These are phyloP conservation scores for Eimeria sp. DNA, from an alignment of 169 alveolate species.

Conservation along the genomic window DNA sequence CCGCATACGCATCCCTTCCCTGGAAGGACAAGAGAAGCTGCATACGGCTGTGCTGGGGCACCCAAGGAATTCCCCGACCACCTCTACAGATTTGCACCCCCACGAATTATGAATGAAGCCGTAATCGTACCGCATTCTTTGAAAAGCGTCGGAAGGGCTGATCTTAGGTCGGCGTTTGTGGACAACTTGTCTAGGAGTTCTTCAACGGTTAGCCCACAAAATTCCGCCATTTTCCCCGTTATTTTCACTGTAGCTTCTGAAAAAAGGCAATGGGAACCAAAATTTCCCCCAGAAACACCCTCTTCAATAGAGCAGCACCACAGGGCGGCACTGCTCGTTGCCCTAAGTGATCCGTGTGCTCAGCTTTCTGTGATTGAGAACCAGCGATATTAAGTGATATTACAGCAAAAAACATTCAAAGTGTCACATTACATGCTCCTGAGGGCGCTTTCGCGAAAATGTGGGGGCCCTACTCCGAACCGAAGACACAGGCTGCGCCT, in stretches of 20 bases:
- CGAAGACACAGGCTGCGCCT: neutral
- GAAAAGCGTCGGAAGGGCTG: slow-evolving; percentile 40
- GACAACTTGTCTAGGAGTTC: slow-evolving; percentile 27
- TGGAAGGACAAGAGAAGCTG: neutral
- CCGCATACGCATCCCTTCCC: neutral
- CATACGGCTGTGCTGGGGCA: neutral
- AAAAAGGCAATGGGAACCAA: neutral
- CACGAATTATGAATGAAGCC: neutral
- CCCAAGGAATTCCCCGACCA: neutral
- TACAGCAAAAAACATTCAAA: neutral
- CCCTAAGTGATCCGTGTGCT: neutral
- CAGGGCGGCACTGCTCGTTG: neutral
- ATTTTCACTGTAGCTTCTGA: neutral
- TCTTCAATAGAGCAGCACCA: neutral
- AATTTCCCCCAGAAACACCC: neutral
- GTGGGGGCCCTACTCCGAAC: neutral
- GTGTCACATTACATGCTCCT: neutral
- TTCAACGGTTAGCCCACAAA: neutral
- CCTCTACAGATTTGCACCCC: neutral
- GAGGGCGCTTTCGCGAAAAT: neutral
- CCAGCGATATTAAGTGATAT: neutral
- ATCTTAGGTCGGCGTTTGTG: neutral
- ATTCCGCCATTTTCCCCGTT: neutral
- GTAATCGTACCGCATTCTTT: slow-evolving; percentile 21
- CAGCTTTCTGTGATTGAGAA: neutral